phyloP scores from a whole-genome alignment of 148 eudicot species.

The Fagopyrum homotropicum region DNA sequence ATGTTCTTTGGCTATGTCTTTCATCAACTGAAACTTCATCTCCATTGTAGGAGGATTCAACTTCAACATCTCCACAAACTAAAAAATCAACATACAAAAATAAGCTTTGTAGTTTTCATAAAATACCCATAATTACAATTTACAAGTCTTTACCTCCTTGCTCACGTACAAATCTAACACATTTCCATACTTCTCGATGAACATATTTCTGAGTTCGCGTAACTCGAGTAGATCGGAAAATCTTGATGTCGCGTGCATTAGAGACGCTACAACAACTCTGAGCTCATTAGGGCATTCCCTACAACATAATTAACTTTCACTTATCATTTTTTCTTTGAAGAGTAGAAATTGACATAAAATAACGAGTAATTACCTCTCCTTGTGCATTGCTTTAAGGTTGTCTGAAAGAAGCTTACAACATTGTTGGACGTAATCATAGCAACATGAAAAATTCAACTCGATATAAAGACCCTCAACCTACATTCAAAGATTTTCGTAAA shows the following conservation, averaged over 20 bases:
- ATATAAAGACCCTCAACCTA: conserved; percentile 63
- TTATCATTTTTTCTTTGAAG: not conserved
- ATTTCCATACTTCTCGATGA: conserved; percentile 60
- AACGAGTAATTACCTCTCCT: conserved; percentile 41
- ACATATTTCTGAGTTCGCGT: conserved; percentile 55
- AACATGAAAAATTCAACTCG: conserved; percentile 50
- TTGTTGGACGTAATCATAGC: conserved; percentile 58
- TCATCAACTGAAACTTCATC: conserved; percentile 67
- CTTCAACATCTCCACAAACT: conserved; percentile 60
- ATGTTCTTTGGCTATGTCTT: conserved; percentile 51
- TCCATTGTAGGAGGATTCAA: conserved; percentile 39
- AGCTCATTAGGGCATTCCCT: conserved; percentile 88
- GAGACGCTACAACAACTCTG: conserved; percentile 58
- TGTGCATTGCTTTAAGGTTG: conserved; percentile 48
- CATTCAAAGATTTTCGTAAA: not conserved
- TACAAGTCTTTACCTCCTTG: conserved; percentile 42
- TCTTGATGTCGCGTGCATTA: conserved; percentile 86
- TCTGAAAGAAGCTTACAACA: conserved; percentile 34
- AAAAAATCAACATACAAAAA: not conserved
- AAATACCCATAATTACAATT: not conserved
- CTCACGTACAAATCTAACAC: conserved; percentile 39
- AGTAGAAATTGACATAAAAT: not conserved
- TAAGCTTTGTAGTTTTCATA: not conserved
- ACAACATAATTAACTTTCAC: not conserved
- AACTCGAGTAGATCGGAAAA: conserved; percentile 83